Evolutionary conservation across 148 eudicot species (phyloP).

Genomic region (Rhododendron molle): DNA sequence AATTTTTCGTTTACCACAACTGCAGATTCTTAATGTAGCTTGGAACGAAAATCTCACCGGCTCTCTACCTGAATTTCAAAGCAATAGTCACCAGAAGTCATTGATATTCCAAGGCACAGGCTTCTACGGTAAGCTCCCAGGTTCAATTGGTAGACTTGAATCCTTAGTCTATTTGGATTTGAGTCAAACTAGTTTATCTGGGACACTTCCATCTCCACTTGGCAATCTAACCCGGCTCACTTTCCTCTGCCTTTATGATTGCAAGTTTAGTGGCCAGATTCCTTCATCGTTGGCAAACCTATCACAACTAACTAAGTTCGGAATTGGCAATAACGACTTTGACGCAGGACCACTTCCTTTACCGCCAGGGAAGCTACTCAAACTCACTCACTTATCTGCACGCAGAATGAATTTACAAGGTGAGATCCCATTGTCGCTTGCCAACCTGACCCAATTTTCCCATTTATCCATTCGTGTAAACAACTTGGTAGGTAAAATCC

Average conservation of each 20-base stretch:
- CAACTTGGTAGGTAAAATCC: slow-evolving; percentile 14
- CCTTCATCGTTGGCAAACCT: background rate
- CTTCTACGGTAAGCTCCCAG: background rate
- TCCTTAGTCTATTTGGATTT: background rate
- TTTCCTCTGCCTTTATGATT: background rate
- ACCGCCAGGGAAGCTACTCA: background rate
- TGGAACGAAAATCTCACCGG: background rate
- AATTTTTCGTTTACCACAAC: background rate
- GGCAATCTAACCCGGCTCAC: slow-evolving; percentile 10
- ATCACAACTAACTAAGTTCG: background rate
- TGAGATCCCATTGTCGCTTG: slow-evolving; percentile 17
- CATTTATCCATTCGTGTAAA: background rate
- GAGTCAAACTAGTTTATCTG: background rate
- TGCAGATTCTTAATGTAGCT: background rate
- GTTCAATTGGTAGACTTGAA: slow-evolving; percentile 21
- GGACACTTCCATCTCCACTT: slow-evolving; percentile 16
- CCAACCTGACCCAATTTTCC: slow-evolving; percentile 16
- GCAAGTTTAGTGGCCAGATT: background rate
- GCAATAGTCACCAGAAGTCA: background rate
- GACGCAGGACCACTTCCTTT: background rate
- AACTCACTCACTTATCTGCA: background rate
- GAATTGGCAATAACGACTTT: background rate
- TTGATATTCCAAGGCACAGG: background rate
- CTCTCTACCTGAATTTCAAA: slow-evolving; percentile 11
- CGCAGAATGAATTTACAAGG: background rate